Evolutionary conservation across 176 grass and related monocot species (phyloP).

Genomic region (Carex cristatella): DNA sequence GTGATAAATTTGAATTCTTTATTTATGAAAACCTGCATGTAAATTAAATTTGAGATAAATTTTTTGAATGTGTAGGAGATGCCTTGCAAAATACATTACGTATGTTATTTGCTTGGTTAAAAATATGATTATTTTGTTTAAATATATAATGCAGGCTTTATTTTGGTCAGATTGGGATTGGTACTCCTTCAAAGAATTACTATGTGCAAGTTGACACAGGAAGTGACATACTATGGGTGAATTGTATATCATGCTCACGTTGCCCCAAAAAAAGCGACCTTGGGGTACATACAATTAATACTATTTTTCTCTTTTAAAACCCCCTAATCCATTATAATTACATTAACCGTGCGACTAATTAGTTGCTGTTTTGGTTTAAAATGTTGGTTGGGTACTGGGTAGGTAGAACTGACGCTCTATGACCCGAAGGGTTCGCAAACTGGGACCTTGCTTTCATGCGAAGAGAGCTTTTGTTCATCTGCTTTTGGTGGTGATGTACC

Average conservation of each 20-base stretch:
- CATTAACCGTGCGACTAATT: neutral
- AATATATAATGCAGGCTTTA: conserved; percentile 54
- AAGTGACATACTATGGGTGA: conserved; percentile 93
- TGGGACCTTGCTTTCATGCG: conserved; percentile 42
- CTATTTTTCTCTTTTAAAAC: neutral
- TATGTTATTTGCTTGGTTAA: neutral
- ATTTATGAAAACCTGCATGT: neutral
- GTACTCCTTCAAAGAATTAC: conserved; percentile 61
- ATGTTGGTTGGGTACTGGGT: neutral
- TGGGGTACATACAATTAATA: conserved; percentile 37
- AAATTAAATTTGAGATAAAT: neutral
- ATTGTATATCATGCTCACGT: conserved; percentile 69
- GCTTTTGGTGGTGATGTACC: conserved; percentile 21
- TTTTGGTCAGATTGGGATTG: conserved; percentile 68
- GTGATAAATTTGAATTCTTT: neutral
- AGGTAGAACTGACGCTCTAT: conserved; percentile 84
- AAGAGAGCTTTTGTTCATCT: conserved; percentile 50
- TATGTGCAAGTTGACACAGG: conserved; percentile 98
- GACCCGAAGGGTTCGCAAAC: conserved; percentile 56
- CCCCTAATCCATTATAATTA: neutral
- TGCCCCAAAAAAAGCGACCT: conserved; percentile 77
- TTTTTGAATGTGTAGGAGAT: conserved; percentile 20
- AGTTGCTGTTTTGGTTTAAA: conserved; percentile 1
- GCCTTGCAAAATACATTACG: neutral
- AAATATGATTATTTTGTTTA: conserved; percentile 8